Evolutionary conservation across 208 protist genomes (phyloP), one percentile per base, ranked within the genome.

Genomic region (Acanthamoeba lenticulata): DNA sequence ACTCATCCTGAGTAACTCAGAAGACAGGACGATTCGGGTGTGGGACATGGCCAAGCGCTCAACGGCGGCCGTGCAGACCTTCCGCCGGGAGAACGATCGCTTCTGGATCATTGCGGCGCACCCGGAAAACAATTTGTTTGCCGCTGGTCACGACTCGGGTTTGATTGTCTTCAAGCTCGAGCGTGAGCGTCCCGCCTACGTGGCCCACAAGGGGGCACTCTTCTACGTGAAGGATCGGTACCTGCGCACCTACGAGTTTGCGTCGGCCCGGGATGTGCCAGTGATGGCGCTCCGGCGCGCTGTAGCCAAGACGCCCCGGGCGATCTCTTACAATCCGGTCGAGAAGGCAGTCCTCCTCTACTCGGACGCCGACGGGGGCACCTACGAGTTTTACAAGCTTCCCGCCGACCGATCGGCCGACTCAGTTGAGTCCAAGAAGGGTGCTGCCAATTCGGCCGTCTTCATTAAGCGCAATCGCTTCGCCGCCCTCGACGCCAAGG

Each of bases 131-230:
- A 99, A 99, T 92, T 96, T 99, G 5, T 98, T 99, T 94, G 99
- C 99, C 24, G 99, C 99, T 29, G 99, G 99, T 67, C 98, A 99
- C 94, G 99, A 99, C 95, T 96, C 95, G 3, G 99, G 99, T 21
- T 94, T 99, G 94, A 97, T 99, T 27, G 98, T 99, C 1, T 99
- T 99, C 97, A 99, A 99, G 96, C 97, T 99, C 13, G 98, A 99
- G 88, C 96, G 98, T 49, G 99, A 99, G 95, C 97, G 99, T 29
- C 99, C 99, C 5, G 97, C 99, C 7, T 98, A 96, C 72, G 86
- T 95, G 6, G 81, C 94, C n/a, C 93, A 97, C 90, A 60, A 72
- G 4, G 94, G 94, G 60, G 94, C 86, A 40, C 88, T 97, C 1
- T 97, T 96, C 94, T 98, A 97, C 55, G 45, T 98, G 11, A 98